Base-by-base conservation (phyloP, 768 basidiomycete genomes). In the Leucocoprinus sp. region DNA sequence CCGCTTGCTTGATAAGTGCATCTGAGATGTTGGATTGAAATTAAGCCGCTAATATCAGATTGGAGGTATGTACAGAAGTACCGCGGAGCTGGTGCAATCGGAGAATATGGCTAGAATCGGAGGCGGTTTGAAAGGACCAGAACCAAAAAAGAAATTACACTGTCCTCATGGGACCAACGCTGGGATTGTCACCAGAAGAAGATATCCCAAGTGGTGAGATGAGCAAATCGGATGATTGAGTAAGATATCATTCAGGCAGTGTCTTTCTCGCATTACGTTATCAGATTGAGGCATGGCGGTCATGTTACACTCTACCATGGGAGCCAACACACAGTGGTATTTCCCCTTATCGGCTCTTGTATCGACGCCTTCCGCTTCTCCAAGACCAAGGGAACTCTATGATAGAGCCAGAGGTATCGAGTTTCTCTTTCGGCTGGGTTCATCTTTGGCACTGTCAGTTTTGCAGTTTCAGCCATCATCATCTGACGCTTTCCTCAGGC, bases 361-460 rank as follows among this genome's bases (percentile, higher is more conserved):
- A 37, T 61, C 61, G 23, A 81, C 82, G 0, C 86, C 87, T 5
- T 78, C 80, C 14, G 61, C 62, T 17, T 67, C 66, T 55, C 66
- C 81, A n/a, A 57, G 84, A 19, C 71, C 79, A 53, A 79, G 75
- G 52, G 83, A 91, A 58, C 70, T 90, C 17, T 83, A 84, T 57
- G 85, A 88, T 55, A 73, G 90, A 43, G 78, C 84, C 29, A 72
- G 82, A 62, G 89, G 89, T 24, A 75, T 91, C 49, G 89, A 92
- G 58, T 90, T 91, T 65, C 71, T 92, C 24, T 90, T 83, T 60
- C 82, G 89, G 43, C 59, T 91, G 42, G 89, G 87, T 24, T 78
- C 82, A 24, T 84, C 84, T 47, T 72, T 92, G 24, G 74, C 68
- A 49, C 65, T 92, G 89, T 92, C 54, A 55, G 89, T 76, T 37